phyloP scores from a whole-genome alignment of 73 alveolate species.

The Effrenium voratum region DNA sequence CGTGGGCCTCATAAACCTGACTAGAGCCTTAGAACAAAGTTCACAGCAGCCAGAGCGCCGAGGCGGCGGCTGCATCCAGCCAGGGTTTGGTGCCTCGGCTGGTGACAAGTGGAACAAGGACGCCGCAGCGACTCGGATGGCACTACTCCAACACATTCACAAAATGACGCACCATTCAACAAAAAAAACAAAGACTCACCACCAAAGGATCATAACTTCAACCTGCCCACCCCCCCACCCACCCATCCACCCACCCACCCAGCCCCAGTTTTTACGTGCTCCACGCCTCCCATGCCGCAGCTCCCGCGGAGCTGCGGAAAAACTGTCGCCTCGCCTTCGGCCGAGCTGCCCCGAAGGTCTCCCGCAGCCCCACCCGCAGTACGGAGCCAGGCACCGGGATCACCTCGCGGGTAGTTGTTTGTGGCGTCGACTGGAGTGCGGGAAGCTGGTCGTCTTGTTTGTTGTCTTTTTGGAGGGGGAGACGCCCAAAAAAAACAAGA shows the following conservation, averaged over 20 bases:
- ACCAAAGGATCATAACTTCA: background rate
- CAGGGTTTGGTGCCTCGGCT: conserved; percentile 60
- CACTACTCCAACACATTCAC: background rate
- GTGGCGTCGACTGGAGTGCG: too few species aligned
- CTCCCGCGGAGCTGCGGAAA: background rate
- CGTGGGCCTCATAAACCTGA: background rate
- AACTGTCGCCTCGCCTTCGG: background rate
- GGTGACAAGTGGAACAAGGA: background rate
- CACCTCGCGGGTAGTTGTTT: too few species aligned
- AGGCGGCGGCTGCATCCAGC: conserved; percentile 63
- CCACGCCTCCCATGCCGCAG: background rate
- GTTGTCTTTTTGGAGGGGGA: too few species aligned
- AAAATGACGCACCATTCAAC: background rate
- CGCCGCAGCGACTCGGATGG: background rate
- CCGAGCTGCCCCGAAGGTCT: conserved; percentile 61
- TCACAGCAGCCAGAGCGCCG: background rate
- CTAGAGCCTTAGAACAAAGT: background rate
- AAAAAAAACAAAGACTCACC: background rate
- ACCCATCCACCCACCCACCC: background rate
- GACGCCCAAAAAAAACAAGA: too few species aligned
- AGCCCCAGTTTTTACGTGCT: background rate
- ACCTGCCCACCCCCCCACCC: background rate
- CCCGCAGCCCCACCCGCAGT: conserved; percentile 60
- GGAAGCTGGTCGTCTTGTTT: too few species aligned
- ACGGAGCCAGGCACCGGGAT: conserved; percentile 82